Percentiles rank a stretch among this genome's conserved stretches.
Evolutionary conservation across 176 grass and related monocot genomes (phyloP).

Genomic region (Sorghum bicolor): DNA sequence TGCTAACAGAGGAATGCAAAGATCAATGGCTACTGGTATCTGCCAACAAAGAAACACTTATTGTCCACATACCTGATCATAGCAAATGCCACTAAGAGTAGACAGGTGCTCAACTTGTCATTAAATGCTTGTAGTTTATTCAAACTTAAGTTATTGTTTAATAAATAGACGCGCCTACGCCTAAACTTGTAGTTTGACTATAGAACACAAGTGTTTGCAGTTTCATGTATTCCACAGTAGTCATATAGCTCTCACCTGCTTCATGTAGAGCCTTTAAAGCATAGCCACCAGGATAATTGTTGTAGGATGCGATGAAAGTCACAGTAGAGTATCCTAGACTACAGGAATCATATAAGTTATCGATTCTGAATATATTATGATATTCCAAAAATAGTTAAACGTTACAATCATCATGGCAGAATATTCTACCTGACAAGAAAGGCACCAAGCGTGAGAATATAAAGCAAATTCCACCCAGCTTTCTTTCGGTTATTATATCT

Average conservation of each 20-base stretch:
- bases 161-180: constrained; percentile 1
- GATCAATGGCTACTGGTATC: neutral
- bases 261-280: constrained; percentile 82
- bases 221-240: constrained; percentile 23
- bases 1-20: constrained; percentile 35
- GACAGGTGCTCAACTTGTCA: constrained; percentile 16
- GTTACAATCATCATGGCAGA: constrained; percentile 14
- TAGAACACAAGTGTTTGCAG: neutral
- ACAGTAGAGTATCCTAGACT: constrained; percentile 83
- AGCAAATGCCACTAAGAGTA: constrained; percentile 19
- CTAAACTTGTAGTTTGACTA: constrained; percentile 1
- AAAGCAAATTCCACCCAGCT: constrained; percentile 70
- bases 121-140: neutral
- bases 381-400: neutral
- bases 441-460: constrained; percentile 76
- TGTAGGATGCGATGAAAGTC: constrained; percentile 86
- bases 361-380: constrained; percentile 15
- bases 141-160: neutral
- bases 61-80: neutral
- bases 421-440: constrained; percentile 68
- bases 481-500: constrained; percentile 98
- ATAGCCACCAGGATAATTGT: constrained; percentile 96
- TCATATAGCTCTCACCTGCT: constrained; percentile 55
- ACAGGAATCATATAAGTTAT: constrained; percentile 45
- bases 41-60: constrained; percentile 5